phyloP scores from a whole-genome alignment of 768 basidiomycete species.

The Trametes cubensis region DNA sequence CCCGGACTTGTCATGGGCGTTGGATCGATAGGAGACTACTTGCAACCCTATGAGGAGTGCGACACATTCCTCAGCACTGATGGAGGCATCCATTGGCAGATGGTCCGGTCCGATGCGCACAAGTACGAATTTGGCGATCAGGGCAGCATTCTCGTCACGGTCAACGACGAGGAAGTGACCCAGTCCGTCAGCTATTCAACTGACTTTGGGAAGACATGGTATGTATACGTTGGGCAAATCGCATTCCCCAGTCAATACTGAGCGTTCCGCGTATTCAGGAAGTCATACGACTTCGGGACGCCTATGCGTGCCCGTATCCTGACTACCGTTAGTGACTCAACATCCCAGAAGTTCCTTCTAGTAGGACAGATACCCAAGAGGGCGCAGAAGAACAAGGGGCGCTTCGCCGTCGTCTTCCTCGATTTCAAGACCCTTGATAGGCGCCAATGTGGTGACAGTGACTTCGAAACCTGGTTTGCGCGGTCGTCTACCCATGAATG shows the following conservation, averaged over 20 bases:
- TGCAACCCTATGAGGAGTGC: constrained; percentile 78
- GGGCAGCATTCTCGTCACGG: constrained; percentile 76
- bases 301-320: constrained; percentile 73
- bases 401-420: constrained; percentile 74
- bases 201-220: constrained; percentile 86
- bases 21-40: constrained; percentile 74
- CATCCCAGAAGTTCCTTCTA: constrained; percentile 93
- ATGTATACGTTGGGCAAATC: constrained; percentile 33
- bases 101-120: constrained; percentile 74
- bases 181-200: constrained; percentile 75
- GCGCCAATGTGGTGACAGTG: constrained; percentile 66
- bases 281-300: constrained; percentile 67
- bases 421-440: constrained; percentile 77
- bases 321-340: constrained; percentile 92
- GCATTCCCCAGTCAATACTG: neutral
- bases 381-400: constrained; percentile 56
- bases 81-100: constrained; percentile 84
- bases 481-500: constrained; percentile 69
- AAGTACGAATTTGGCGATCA: constrained; percentile 97
- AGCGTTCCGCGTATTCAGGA: constrained; percentile 49
- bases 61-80: constrained; percentile 94
- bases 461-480: constrained; percentile 91
- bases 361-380: constrained; percentile 73
- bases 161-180: constrained; percentile 83
- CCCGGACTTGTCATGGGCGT: constrained; percentile 98